Evolutionary conservation across 345 rosid genomes (phyloP).

Genomic region (Rhizophora mangle): DNA sequence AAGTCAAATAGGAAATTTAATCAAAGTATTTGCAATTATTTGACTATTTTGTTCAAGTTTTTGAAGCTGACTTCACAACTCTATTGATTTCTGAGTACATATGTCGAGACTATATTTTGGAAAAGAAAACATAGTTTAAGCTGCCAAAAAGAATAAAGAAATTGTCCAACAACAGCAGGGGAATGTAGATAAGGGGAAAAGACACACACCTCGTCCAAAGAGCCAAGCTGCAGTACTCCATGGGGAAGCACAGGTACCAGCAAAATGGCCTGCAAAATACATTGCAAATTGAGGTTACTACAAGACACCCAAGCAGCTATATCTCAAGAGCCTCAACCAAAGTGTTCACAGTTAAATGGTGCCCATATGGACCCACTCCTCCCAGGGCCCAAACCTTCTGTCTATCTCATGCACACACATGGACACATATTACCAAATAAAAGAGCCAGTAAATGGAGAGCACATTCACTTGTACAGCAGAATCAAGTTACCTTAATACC

Average conservation of each 20-base stretch:
- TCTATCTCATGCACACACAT: background rate
- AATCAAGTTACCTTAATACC: conserved; percentile 56
- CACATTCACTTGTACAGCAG: too few species aligned
- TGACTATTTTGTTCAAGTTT: background rate
- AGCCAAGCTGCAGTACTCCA: conserved; percentile 73
- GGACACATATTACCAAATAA: background rate
- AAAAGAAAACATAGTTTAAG: background rate
- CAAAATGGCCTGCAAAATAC: conserved; percentile 51
- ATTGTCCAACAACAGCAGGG: conserved; percentile 1
- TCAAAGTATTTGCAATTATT: background rate
- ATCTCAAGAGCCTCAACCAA: background rate
- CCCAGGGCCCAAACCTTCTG: background rate
- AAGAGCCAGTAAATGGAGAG: background rate
- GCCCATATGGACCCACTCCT: background rate
- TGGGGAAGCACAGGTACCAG: conserved; percentile 55
- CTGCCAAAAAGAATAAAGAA: background rate
- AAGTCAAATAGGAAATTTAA: too few species aligned
- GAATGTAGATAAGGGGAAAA: conserved; percentile 4
- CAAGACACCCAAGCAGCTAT: background rate
- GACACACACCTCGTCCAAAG: conserved; percentile 45
- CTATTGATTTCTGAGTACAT: background rate
- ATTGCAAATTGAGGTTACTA: conserved; percentile 8
- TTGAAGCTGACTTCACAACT: background rate
- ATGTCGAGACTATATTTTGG: background rate
- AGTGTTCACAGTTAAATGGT: background rate